phyloP scores from a whole-genome alignment of 208 protist genomes.

The Polymyxa betae region DNA sequence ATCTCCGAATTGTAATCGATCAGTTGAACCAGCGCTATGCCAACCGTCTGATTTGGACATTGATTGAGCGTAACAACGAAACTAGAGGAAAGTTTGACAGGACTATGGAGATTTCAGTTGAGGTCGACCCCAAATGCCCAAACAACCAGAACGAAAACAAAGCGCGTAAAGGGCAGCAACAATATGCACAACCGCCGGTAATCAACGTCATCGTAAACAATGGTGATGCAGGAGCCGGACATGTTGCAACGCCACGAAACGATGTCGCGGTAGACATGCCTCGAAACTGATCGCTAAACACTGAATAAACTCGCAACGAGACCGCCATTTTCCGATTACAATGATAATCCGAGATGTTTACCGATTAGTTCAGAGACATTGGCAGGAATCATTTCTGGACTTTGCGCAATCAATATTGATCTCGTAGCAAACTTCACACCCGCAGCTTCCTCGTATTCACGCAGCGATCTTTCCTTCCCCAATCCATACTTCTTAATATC shows the following conservation, averaged over 20 bases:
- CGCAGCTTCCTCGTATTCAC: not conserved
- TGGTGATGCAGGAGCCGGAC: too few species aligned
- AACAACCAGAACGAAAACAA: not conserved
- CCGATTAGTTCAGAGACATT: not conserved
- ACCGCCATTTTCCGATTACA: too few species aligned
- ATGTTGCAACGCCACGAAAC: too few species aligned
- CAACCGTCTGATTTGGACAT: not conserved
- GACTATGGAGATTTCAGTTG: not conserved
- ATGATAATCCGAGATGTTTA: not conserved
- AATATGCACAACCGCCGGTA: not conserved
- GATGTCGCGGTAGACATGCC: too few species aligned
- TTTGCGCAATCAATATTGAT: not conserved
- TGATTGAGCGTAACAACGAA: not conserved
- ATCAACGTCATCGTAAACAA: not conserved
- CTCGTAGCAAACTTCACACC: not conserved
- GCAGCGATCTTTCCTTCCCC: not conserved
- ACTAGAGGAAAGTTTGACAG: not conserved
- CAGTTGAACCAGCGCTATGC: constrained; percentile 6
- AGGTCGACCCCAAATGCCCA: not conserved
- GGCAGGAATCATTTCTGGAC: not conserved
- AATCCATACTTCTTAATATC: not conserved
- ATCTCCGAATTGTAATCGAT: not conserved
- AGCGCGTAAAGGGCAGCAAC: not conserved
- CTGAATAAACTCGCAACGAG: too few species aligned
- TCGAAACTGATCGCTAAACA: too few species aligned